A percentile compares a stretch with the other conserved stretches of the same genome.
Conservation (phyloP, 2,329 filamentous ascomycete species). For the Helotiales sp. region DNA sequence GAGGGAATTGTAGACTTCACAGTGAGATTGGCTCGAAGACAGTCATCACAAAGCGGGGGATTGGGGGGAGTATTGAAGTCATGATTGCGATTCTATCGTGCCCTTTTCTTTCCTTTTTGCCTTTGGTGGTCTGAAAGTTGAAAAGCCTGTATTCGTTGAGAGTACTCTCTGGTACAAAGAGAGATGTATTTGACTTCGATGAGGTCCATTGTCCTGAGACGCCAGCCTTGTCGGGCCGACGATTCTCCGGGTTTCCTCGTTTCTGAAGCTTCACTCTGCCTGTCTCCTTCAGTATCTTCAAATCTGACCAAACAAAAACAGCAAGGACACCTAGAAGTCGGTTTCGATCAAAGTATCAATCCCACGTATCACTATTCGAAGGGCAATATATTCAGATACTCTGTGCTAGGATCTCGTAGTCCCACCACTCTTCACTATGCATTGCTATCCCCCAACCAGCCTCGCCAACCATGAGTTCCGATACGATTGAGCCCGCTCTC, state of each 20-base stretch:
- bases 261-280: no score
- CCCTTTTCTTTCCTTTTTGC: background rate
- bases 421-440: background rate
- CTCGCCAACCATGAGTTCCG: constrained; percentile 5
- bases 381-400: background rate
- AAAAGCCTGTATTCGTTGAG: constrained; percentile 49
- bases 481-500: constrained; percentile 5
- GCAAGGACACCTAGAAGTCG: background rate
- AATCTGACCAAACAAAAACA: background rate
- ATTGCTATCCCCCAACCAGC: background rate
- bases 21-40: constrained; percentile 61
- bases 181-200: background rate
- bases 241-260: background rate
- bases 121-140: background rate
- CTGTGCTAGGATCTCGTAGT: background rate
- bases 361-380: background rate
- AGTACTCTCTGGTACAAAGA: constrained; percentile 21
- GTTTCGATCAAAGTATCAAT: background rate
- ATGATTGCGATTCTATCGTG: constrained; percentile 45
- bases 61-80: constrained; percentile 64
- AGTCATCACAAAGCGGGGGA: constrained; percentile 71
- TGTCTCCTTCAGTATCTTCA: no score
- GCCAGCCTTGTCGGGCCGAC: background rate
- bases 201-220: background rate
- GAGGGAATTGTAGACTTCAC: constrained; percentile 16